Evolutionary conservation across 331 rosid species (phyloP).

Genomic region (Arachis monticola): DNA sequence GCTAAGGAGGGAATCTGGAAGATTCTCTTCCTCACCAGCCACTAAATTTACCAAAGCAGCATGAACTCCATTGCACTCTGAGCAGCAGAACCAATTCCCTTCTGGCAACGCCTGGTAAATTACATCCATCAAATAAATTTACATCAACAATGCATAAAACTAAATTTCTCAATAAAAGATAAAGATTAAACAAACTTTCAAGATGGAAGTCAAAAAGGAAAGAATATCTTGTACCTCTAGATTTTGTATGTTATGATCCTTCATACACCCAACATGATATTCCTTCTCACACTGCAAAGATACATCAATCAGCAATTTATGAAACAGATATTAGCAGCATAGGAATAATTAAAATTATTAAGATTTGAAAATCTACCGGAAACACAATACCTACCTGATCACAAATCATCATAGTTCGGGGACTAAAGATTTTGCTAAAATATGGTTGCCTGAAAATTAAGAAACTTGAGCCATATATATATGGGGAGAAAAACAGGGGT

Average conservation of each 20-base stretch:
- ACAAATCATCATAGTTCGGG: slow-evolving; percentile 71
- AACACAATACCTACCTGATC: slow-evolving; percentile 65
- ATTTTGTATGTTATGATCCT: slow-evolving; percentile 61
- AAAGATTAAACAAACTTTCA: not conserved
- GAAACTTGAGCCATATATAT: not conserved
- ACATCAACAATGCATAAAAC: not conserved
- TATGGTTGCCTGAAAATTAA: slow-evolving; percentile 56
- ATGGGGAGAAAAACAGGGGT: not conserved
- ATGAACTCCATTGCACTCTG: slow-evolving; percentile 54
- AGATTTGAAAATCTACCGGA: not conserved
- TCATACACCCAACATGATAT: slow-evolving; percentile 80
- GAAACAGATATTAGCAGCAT: not conserved
- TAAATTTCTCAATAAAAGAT: not conserved
- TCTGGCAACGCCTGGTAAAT: slow-evolving; percentile 67
- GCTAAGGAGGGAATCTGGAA: slow-evolving; percentile 56
- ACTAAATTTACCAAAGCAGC: slow-evolving; percentile 57
- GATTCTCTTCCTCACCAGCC: slow-evolving; percentile 50
- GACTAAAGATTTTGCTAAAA: slow-evolving; percentile 71
- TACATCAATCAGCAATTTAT: slow-evolving; percentile 7
- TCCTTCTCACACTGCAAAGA: slow-evolving; percentile 77
- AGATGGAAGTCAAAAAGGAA: not conserved
- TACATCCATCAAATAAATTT: not conserved
- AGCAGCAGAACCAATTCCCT: slow-evolving; percentile 80
- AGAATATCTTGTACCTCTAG: slow-evolving; percentile 52
- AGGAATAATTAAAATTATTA: not conserved